Percentiles rank a stretch among this genome's conserved stretches.
These are phyloP conservation scores for Silene conica DNA, from an alignment of 148 eudicot genomes.

Conservation along the genomic window DNA sequence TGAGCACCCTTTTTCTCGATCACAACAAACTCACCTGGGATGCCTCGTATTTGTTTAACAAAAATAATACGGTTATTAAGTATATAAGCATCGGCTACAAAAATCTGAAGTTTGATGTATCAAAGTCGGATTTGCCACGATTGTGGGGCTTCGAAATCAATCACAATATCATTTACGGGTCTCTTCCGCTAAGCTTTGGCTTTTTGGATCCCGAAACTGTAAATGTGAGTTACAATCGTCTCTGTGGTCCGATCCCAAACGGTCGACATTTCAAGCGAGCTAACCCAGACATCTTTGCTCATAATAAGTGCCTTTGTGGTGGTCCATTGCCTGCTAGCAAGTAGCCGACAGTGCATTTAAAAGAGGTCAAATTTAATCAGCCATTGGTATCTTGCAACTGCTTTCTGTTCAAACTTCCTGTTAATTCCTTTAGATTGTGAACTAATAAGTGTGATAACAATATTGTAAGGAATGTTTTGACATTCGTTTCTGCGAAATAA, in stretches of 20 bases:
- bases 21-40: slow-evolving; percentile 10
- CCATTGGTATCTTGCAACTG: background rate
- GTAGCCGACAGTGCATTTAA: background rate
- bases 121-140: slow-evolving; percentile 11
- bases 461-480: background rate
- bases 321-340: slow-evolving; percentile 28
- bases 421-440: background rate
- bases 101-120: slow-evolving; percentile 21
- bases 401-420: background rate
- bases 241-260: slow-evolving; percentile 30
- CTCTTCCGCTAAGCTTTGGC: slow-evolving; percentile 17
- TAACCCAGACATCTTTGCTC: slow-evolving; percentile 14
- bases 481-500: no score
- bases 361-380: background rate
- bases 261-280: slow-evolving; percentile 15
- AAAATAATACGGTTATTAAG: background rate
- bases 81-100: slow-evolving; percentile 8
- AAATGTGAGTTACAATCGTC: slow-evolving; percentile 29
- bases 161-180: slow-evolving; percentile 28
- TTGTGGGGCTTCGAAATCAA: slow-evolving; percentile 14
- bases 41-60: slow-evolving; percentile 13
- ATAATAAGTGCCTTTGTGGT: slow-evolving; percentile 29
- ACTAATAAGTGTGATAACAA: background rate
- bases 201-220: background rate
- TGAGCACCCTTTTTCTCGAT: background rate